phyloP scores from a whole-genome alignment of 164 flowering plant species.

The Santalum album region DNA sequence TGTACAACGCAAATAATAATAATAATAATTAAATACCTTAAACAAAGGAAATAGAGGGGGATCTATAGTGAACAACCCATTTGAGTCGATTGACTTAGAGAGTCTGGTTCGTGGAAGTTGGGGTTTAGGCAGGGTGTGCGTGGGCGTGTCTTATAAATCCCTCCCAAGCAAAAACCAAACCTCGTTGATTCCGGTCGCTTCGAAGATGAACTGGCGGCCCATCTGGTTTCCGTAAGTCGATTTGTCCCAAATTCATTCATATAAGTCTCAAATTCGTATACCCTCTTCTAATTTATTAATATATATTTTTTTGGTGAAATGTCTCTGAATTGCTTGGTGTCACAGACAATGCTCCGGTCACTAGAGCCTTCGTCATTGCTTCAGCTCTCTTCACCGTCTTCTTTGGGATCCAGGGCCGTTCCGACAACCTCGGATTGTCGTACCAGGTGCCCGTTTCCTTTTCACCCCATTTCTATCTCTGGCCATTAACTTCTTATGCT shows the following conservation, averaged over 20 bases:
- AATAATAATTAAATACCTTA: too few relatives aligned
- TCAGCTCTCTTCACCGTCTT: constrained; percentile 60
- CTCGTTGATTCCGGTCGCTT: constrained; percentile 18
- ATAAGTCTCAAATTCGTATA: too few relatives aligned
- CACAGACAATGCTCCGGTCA: constrained; percentile 90
- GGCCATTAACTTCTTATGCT: too few relatives aligned
- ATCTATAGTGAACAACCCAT: too few relatives aligned
- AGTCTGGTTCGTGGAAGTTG: too few relatives aligned
- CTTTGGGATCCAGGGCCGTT: constrained; percentile 69
- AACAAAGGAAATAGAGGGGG: too few relatives aligned
- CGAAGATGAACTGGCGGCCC: constrained; percentile 97
- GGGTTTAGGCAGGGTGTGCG: too few relatives aligned
- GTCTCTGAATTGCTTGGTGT: neutral
- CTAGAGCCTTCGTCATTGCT: constrained; percentile 54
- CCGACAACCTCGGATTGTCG: constrained; percentile 53
- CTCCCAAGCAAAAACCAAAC: too few relatives aligned
- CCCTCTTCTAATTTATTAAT: neutral
- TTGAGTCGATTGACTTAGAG: too few relatives aligned
- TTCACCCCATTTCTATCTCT: neutral
- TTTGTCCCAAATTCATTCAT: too few relatives aligned
- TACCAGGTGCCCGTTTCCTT: constrained; percentile 66
- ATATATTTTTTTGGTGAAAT: constrained; percentile 4
- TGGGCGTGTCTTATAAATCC: too few relatives aligned
- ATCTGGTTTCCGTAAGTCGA: constrained; percentile 81
- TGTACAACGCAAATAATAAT: too few relatives aligned